Conservation (phyloP, 1,139 yeast species). For the Debaryomycetaceae sp. region DNA sequence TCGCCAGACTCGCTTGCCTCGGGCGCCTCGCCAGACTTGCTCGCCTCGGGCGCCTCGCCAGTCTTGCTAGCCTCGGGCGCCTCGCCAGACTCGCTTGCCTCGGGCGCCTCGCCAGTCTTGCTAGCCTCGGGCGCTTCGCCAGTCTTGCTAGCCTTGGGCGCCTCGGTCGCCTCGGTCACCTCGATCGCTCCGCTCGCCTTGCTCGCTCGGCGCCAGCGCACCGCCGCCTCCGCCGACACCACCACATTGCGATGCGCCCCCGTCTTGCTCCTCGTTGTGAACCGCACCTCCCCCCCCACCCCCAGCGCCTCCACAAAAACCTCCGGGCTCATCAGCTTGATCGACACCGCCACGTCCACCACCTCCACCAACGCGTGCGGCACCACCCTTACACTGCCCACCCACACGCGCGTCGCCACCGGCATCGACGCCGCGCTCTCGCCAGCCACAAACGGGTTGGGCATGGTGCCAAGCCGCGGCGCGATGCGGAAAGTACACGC, state of each 20-base stretch:
- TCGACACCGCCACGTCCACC: constrained; percentile 15
- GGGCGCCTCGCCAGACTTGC: too few species aligned
- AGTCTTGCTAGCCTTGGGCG: too few species aligned
- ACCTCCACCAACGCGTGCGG: constrained; percentile 16
- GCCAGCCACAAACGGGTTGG: constrained; percentile 36
- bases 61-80: too few species aligned
- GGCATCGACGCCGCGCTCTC: constrained; percentile 28
- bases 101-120: too few species aligned
- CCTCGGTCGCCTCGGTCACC: too few species aligned
- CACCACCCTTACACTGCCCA: constrained; percentile 22
- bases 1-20: too few species aligned
- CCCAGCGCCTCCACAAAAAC: constrained; percentile 20
- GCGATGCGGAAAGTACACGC: constrained; percentile 26
- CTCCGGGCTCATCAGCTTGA: constrained; percentile 30
- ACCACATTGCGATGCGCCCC: constrained; percentile 40
- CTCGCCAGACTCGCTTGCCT: too few species aligned
- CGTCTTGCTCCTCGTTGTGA: constrained; percentile 35
- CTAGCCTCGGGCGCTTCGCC: too few species aligned
- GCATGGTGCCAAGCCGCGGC: constrained; percentile 38
- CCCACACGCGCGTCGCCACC: constrained; percentile 46
- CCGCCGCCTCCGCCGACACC: constrained; percentile 20
- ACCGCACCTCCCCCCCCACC: constrained; percentile 12
- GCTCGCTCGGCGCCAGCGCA: constrained; percentile 33
- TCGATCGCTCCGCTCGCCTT: too few species aligned
- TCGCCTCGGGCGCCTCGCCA: too few species aligned